Evolutionary conservation across 169 alveolate genomes (phyloP).

Genomic region (Eimeria sp.): DNA sequence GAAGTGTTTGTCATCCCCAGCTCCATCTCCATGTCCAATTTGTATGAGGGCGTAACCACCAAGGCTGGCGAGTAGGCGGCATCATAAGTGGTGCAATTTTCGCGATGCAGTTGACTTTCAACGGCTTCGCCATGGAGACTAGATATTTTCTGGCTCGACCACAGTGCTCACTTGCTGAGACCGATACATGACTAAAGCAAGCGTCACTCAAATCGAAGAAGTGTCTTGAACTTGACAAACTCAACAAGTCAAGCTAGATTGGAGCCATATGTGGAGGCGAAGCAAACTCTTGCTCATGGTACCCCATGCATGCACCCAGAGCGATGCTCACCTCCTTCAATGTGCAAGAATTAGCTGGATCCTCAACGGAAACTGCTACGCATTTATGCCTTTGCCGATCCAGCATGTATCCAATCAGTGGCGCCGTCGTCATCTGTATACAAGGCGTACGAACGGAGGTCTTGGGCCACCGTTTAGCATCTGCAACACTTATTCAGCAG

Average conservation of each 20-base stretch:
- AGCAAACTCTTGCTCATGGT: neutral
- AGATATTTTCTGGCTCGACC: neutral
- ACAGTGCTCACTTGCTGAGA: conserved; percentile 14
- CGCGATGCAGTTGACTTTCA: neutral
- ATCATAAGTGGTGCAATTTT: neutral
- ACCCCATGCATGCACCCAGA: neutral
- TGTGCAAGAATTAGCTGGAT: neutral
- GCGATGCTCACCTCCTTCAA: neutral
- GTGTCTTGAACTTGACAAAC: neutral
- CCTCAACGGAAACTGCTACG: neutral
- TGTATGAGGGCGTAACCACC: neutral
- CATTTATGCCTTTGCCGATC: neutral
- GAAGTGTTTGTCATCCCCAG: too few relatives aligned
- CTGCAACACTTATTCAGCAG: neutral
- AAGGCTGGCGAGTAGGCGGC: neutral
- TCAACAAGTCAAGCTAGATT: neutral
- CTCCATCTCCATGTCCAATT: neutral
- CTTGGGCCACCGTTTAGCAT: neutral
- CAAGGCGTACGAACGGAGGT: neutral
- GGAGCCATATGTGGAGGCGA: neutral
- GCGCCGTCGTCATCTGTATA: neutral
- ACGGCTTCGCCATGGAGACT: neutral
- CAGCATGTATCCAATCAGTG: neutral
- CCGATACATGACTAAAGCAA: neutral
- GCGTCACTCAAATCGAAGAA: neutral